Conservation (phyloP, 140 eudicot genomes). For the Senecio squalidus region DNA sequence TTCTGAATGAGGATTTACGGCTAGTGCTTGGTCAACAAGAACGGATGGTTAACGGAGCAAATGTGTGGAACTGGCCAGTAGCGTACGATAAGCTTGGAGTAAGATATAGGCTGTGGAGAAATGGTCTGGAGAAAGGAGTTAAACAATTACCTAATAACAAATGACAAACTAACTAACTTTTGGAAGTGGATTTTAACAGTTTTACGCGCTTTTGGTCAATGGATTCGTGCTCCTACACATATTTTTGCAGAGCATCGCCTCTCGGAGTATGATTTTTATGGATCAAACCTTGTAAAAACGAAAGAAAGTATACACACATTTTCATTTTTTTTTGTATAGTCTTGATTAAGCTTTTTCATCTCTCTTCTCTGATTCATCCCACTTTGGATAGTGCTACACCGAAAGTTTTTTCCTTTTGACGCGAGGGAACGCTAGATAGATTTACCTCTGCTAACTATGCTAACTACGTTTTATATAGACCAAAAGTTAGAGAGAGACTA, state of each 20-base stretch:
- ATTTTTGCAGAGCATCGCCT: background rate
- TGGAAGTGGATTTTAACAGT: background rate
- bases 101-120: slow-evolving; percentile 26
- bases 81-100: slow-evolving; percentile 24
- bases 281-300: background rate
- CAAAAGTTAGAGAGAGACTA: too few relatives aligned
- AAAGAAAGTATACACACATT: background rate
- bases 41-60: slow-evolving; percentile 21
- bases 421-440: too few relatives aligned
- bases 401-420: too few relatives aligned
- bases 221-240: background rate
- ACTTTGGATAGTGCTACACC: too few relatives aligned
- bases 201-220: slow-evolving; percentile 1
- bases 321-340: background rate
- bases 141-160: slow-evolving; percentile 16
- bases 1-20: slow-evolving; percentile 27
- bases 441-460: too few relatives aligned
- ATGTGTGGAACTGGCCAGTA: slow-evolving; percentile 25
- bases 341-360: background rate
- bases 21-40: slow-evolving; percentile 25
- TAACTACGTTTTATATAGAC: too few relatives aligned
- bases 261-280: background rate
- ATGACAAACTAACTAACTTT: slow-evolving; percentile 3
- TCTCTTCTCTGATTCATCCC: background rate
- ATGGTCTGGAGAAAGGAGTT: slow-evolving; percentile 16